A percentile compares a stretch with the other conserved stretches of the same genome.
Evolutionary conservation across 257 asterid species (phyloP).

Genomic region (Solanum appendiculatum): DNA sequence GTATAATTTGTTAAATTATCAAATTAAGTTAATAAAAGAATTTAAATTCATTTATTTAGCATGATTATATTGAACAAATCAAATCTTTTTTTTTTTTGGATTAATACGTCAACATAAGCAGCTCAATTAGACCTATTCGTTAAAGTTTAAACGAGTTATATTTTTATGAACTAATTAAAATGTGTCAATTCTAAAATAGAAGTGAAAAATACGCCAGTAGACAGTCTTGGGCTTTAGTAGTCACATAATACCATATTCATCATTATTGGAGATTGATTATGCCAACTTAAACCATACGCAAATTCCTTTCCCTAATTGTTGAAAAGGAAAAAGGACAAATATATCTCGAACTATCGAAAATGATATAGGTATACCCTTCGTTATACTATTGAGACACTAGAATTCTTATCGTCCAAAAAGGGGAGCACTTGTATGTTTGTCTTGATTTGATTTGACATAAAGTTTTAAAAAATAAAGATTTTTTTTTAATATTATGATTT

Average conservation of each 20-base stretch:
- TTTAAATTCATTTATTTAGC: neutral
- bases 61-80: too few species aligned
- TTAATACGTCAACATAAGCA: neutral
- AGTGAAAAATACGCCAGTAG: neutral
- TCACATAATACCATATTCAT: neutral
- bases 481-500: too few species aligned
- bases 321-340: too few species aligned
- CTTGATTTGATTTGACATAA: too few species aligned
- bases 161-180: neutral
- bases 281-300: neutral
- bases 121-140: neutral
- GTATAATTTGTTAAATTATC: neutral
- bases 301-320: neutral
- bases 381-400: too few species aligned
- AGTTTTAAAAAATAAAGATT: neutral
- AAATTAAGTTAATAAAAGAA: neutral
- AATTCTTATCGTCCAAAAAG: too few species aligned
- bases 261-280: neutral
- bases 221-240: neutral
- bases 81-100: too few species aligned
- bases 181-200: neutral
- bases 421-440: too few species aligned
- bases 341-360: too few species aligned
- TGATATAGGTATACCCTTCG: too few species aligned
- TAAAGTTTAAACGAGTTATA: neutral